Conservation (phyloP, 2,329 filamentous ascomycete genomes). For the Triangularia setosa region DNA sequence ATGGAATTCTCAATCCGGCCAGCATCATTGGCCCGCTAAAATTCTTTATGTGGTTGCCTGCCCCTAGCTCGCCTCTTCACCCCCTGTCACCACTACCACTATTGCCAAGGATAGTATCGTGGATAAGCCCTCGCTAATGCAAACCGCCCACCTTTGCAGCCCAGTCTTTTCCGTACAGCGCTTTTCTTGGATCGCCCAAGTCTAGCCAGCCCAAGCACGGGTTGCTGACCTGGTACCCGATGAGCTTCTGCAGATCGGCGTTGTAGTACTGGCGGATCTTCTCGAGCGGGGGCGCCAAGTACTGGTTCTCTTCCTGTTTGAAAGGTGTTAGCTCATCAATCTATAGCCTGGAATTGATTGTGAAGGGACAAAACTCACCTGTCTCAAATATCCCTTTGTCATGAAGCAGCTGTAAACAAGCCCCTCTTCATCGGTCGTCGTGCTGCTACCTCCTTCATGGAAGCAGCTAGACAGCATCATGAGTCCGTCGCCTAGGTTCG, state of each 20-base stretch:
- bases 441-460: constrained; percentile 29
- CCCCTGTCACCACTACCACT: not conserved
- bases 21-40: not conserved
- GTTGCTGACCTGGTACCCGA: constrained; percentile 27
- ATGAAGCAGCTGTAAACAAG: constrained; percentile 27
- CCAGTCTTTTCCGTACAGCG: constrained; percentile 6
- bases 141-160: not conserved
- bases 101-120: not conserved
- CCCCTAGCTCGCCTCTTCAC: not conserved
- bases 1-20: not conserved
- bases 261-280: constrained; percentile 20
- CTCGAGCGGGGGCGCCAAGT: constrained; percentile 25
- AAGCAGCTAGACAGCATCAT: constrained; percentile 25
- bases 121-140: not conserved
- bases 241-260: constrained; percentile 23
- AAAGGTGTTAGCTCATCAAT: not conserved
- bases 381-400: constrained; percentile 23
- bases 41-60: not conserved
- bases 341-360: not conserved
- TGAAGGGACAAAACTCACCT: constrained; percentile 5
- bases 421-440: constrained; percentile 25
- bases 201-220: constrained; percentile 18
- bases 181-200: constrained; percentile 21
- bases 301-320: constrained; percentile 27
- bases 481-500: constrained; percentile 25